phyloP scores from a whole-genome alignment of 2,329 filamentous ascomycete species.

The Dactylonectria macrodidyma region DNA sequence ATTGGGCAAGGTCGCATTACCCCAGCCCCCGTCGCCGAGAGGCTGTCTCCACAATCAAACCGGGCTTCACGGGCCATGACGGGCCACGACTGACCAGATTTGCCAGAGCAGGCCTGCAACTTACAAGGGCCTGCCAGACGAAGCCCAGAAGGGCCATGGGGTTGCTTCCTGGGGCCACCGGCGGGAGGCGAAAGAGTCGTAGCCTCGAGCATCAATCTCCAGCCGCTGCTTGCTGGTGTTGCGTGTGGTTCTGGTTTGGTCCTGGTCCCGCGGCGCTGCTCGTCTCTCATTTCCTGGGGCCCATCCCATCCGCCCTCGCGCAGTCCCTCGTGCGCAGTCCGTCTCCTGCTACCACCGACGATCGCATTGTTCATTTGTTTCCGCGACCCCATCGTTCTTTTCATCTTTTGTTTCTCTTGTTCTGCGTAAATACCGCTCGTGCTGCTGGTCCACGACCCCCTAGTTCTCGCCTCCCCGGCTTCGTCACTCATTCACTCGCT shows the following conservation, averaged over 20 bases:
- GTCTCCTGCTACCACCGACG: conserved; percentile 30
- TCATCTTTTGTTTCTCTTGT: conserved; percentile 40
- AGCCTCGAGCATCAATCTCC: conserved; percentile 43
- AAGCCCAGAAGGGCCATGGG: conserved; percentile 29
- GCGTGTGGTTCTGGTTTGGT: conserved; percentile 32
- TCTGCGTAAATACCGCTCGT: conserved; percentile 40
- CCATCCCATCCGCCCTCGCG: conserved; percentile 40
- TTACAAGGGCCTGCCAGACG: conserved; percentile 27
- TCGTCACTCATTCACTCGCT: conserved; percentile 45
- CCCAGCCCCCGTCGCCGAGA: conserved; percentile 34
- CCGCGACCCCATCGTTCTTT: conserved; percentile 35
- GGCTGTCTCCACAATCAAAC: conserved; percentile 33
- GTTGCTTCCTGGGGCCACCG: conserved; percentile 2
- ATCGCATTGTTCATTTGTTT: conserved; percentile 43
- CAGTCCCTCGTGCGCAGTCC: conserved; percentile 7
- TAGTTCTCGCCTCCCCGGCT: conserved; percentile 36
- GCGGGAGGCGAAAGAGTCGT: conserved; percentile 25
- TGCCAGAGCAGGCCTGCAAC: conserved; percentile 21
- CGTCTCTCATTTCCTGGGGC: conserved; percentile 47
- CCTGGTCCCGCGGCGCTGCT: conserved; percentile 40
- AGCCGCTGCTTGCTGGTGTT: conserved; percentile 35
- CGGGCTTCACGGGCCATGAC: conserved; percentile 29
- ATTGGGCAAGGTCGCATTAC: conserved; percentile 49
- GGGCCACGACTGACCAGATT: conserved; percentile 33
- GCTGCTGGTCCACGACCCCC: conserved; percentile 43